phyloP scores from a whole-genome alignment of 2,329 filamentous ascomycete genomes.

The Hypomyces perniciosus region DNA sequence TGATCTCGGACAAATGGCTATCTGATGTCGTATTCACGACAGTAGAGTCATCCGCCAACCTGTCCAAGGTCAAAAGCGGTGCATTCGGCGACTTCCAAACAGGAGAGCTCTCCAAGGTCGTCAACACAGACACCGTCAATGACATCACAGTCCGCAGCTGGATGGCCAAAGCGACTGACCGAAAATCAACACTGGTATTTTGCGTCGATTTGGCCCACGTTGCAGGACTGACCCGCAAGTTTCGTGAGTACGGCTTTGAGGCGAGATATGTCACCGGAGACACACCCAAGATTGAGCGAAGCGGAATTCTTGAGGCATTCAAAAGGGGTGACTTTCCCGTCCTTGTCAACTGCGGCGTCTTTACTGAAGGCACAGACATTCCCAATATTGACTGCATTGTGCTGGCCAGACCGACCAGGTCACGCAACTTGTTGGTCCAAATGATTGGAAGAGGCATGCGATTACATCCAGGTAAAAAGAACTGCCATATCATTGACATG shows the following conservation, averaged over 20 bases:
- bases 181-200: constrained; percentile 86
- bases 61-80: constrained; percentile 61
- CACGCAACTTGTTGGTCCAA: constrained; percentile 87
- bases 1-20: constrained; percentile 84
- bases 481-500: constrained; percentile 96
- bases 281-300: constrained; percentile 63
- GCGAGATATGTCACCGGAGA: constrained; percentile 82
- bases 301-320: constrained; percentile 69
- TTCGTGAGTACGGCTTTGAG: constrained; percentile 72
- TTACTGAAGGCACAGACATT: constrained; percentile 96
- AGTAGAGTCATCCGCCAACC: constrained; percentile 73
- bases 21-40: constrained; percentile 92
- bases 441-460: constrained; percentile 97
- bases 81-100: constrained; percentile 69
- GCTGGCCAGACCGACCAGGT: constrained; percentile 80
- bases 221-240: constrained; percentile 63
- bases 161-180: constrained; percentile 65
- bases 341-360: constrained; percentile 89
- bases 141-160: constrained; percentile 81
- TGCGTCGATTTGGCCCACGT: constrained; percentile 90
- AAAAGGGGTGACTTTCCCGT: constrained; percentile 73
- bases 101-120: constrained; percentile 67
- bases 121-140: constrained; percentile 79
- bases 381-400: constrained; percentile 94
- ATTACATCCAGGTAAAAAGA: constrained; percentile 68